Conservation (phyloP, 2,329 filamentous ascomycete genomes). For the Apiospora koreana region DNA sequence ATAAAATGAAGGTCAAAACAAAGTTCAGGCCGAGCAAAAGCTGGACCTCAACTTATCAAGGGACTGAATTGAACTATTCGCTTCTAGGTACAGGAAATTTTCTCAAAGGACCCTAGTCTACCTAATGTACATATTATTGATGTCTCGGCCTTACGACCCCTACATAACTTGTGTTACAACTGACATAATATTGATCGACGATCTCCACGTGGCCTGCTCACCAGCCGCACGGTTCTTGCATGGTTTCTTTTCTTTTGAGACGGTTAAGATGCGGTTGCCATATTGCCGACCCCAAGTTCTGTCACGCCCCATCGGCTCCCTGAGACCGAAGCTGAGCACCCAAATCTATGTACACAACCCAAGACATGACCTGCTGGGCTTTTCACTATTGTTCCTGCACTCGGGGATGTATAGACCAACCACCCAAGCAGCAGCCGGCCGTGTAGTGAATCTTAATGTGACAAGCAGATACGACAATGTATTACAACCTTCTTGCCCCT, state of each 20-base stretch:
- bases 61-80: not conserved
- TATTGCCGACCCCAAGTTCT: not conserved
- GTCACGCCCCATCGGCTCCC: not conserved
- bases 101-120: no score
- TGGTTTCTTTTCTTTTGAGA: not conserved
- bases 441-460: not conserved
- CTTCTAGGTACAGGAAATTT: not conserved
- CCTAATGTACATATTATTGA: no score
- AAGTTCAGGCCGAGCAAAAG: not conserved
- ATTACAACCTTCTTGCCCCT: not conserved
- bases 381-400: not conserved
- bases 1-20: no score
- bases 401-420: not conserved
- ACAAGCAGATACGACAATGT: not conserved
- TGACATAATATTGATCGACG: not conserved
- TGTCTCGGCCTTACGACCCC: not conserved
- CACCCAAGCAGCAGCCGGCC: not conserved
- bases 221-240: conserved; percentile 4
- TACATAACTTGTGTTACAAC: not conserved
- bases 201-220: not conserved
- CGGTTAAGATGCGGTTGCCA: not conserved
- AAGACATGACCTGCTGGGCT: not conserved
- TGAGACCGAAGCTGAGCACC: not conserved
- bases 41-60: not conserved
- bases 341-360: not conserved